Evolutionary conservation across 1,284 basidiomycete species (phyloP).

Genomic region (Filobasidium uniguttulatum): DNA sequence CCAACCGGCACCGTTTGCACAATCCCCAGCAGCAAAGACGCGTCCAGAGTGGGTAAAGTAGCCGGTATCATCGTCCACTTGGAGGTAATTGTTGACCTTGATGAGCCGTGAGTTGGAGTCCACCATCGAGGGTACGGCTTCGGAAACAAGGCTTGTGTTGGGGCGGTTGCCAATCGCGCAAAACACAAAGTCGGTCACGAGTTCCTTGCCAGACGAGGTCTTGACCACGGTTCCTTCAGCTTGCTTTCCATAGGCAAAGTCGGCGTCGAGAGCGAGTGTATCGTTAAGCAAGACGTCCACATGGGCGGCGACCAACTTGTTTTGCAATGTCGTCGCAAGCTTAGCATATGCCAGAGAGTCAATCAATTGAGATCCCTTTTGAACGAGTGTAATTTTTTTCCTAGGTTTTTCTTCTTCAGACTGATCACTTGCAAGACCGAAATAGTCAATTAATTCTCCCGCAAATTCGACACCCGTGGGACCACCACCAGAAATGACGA

Average conservation of each 20-base stretch:
- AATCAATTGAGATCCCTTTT: conserved; percentile 9
- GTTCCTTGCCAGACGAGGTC: conserved; percentile 22
- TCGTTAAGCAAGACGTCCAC: conserved; percentile 31
- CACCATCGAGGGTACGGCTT: conserved; percentile 27
- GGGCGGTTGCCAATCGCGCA: conserved; percentile 36
- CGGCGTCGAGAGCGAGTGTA: conserved; percentile 20
- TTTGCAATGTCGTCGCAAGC: conserved; percentile 23
- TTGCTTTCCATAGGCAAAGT: conserved; percentile 18
- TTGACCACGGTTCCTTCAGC: conserved; percentile 22
- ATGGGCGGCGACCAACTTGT: conserved; percentile 25
- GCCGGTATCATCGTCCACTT: conserved; percentile 4
- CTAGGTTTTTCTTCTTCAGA: conserved; percentile 15
- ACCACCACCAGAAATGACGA: conserved; percentile 38
- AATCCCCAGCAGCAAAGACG: conserved; percentile 35
- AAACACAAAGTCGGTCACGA: conserved; percentile 38
- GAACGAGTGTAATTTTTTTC: conserved; percentile 19
- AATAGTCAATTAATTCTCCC: conserved; percentile 20
- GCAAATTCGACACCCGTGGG: conserved; percentile 40
- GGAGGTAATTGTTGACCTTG: conserved; percentile 29
- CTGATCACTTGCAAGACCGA: neutral
- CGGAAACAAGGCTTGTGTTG: conserved; percentile 30
- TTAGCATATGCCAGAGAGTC: conserved; percentile 19
- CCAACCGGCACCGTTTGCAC: conserved; percentile 24
- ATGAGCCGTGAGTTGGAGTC: conserved; percentile 21
- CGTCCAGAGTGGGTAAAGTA: neutral